Evolutionary conservation across 2,329 filamentous ascomycete species (phyloP), one percentile per base, ranked within the genome.

Genomic region (Plectosphaerella sp.): DNA sequence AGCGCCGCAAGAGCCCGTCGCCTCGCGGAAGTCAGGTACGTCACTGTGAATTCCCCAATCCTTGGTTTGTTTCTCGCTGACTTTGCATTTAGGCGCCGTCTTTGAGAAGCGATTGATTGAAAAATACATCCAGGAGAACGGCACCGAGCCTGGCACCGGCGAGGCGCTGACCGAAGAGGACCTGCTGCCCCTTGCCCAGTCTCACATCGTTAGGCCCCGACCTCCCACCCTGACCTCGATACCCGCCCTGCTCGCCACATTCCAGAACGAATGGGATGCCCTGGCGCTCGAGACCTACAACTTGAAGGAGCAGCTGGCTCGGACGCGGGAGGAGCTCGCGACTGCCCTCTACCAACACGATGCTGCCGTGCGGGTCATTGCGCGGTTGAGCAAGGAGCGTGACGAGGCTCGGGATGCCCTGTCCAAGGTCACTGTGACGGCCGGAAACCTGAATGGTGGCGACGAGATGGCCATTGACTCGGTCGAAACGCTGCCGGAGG

Each of bases 201-300:
- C 88, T 61, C 86, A 88, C 72, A 82, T 91, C 61, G 90, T 97
- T 56, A 88, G 89, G 62, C 93, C 94, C 48, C 84, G 94, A 64
- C 92, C 94, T 53, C 93, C 94, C 33, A 92, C 91, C 35, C 84
- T 97, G 63, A 97, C 94, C 51, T 99, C 94, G 37, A 96, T 99
- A 65, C 94, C 94, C 20, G 91, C 94, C 16, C 83, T 99, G 52
- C 87, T 99, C 52, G 88, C 90, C 48, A 88, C 92, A 39, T 97
- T 99, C 70, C 94, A 99, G 70, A 96, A 96, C 69, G 94, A 99
- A 78, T 99, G 94, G 94, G 94, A 99, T 68, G 87, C 92, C 9
- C 75, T 97, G 45, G 90, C 93, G 12, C 77, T 97, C 36, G 94
- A 99, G 73, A 89, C 91, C 48, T 97, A 91, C 69, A 94, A 90